These are phyloP conservation scores for Macrolepiota dolichaula DNA, from an alignment of 768 basidiomycete species.

Conservation along the genomic window DNA sequence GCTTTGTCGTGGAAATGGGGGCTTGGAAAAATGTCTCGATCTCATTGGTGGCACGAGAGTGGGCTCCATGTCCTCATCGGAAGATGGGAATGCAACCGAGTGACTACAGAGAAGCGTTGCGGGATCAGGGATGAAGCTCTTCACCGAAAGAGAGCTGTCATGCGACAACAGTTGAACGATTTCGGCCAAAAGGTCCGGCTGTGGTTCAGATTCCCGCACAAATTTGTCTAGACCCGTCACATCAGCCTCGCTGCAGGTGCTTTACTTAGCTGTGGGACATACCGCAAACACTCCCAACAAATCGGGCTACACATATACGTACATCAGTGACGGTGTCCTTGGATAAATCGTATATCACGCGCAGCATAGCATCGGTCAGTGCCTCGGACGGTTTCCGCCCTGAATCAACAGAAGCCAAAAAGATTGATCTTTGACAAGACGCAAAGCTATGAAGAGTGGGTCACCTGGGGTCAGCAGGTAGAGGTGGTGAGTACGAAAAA, in stretches of 20 bases:
- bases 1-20: conserved; percentile 1
- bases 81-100: conserved; percentile 6
- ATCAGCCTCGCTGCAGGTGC: conserved; percentile 10
- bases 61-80: not conserved
- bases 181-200: conserved; percentile 32
- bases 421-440: conserved; percentile 65
- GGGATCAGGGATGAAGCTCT: conserved; percentile 46
- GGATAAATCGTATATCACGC: conserved; percentile 51
- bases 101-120: not conserved
- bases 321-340: conserved; percentile 78
- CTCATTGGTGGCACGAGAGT: not conserved
- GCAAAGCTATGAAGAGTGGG: conserved; percentile 56
- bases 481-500: conserved; percentile 7
- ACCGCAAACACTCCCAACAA: conserved; percentile 58
- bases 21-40: conserved; percentile 12
- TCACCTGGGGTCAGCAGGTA: conserved; percentile 6
- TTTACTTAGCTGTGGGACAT: conserved; percentile 23
- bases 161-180: conserved; percentile 45
- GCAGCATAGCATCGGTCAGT: conserved; percentile 49
- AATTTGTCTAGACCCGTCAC: conserved; percentile 23
- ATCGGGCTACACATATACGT: conserved; percentile 80
- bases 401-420: conserved; percentile 28
- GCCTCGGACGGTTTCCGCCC: conserved; percentile 30
- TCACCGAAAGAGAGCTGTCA: conserved; percentile 61
- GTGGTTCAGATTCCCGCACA: conserved; percentile 22